These are phyloP conservation scores for Chenopodium album DNA, from an alignment of 148 eudicot genomes.

Conservation along the genomic window DNA sequence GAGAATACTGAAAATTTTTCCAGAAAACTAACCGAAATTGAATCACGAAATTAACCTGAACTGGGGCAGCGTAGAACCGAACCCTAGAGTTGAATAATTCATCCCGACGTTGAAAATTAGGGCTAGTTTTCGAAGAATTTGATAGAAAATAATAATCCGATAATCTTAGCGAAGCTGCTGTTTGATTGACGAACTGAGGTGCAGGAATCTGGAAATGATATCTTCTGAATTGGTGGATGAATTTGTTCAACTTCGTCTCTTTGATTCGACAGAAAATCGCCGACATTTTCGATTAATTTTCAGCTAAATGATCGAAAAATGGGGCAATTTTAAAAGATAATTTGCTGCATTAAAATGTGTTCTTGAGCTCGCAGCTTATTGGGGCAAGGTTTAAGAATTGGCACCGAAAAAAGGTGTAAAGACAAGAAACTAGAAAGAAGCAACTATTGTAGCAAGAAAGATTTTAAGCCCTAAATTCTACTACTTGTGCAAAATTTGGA, in stretches of 20 bases:
- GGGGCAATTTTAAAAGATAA: not conserved
- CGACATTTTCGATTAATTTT: not conserved
- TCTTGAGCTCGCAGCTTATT: not conserved
- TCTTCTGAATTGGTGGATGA: conserved; percentile 37
- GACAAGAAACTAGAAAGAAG: no score
- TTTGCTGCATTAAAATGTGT: not conserved
- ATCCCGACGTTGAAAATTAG: conserved; percentile 3
- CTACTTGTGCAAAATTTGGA: no score
- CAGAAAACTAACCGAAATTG: conserved; percentile 5
- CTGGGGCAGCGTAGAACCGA: conserved; percentile 74
- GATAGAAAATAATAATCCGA: not conserved
- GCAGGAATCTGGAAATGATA: conserved; percentile 32
- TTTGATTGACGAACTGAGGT: conserved; percentile 28
- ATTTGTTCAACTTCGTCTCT: conserved; percentile 33
- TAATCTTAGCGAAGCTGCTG: conserved; percentile 10
- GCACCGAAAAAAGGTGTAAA: not conserved
- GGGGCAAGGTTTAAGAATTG: not conserved
- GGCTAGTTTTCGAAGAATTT: conserved; percentile 18
- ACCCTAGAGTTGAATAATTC: conserved; percentile 31
- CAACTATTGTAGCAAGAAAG: no score
- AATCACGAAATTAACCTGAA: conserved; percentile 45
- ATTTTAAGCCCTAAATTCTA: no score
- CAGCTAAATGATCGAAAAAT: not conserved
- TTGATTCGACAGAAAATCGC: conserved; percentile 28
- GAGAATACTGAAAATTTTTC: not conserved